phyloP scores from a whole-genome alignment of 345 rosid genomes.

The Populus pruinosa region DNA sequence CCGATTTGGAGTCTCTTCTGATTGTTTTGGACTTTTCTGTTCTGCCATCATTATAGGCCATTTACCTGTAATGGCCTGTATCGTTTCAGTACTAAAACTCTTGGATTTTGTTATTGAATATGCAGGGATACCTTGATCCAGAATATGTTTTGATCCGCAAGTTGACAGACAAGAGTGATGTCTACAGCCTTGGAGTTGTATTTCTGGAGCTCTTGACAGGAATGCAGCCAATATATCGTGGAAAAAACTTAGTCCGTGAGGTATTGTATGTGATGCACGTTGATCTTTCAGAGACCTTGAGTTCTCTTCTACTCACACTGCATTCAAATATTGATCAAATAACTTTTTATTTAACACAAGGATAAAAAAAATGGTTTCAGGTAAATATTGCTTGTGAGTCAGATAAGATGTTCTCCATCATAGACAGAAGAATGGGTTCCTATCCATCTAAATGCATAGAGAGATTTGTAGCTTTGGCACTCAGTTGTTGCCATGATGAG shows the following conservation, averaged over 20 bases:
- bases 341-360: too few species aligned
- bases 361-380: conserved; percentile 20
- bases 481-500: conserved; percentile 61
- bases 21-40: background rate
- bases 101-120: background rate
- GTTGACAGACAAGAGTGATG: conserved; percentile 91
- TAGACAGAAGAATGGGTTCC: conserved; percentile 77
- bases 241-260: conserved; percentile 89
- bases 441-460: conserved; percentile 67
- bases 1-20: background rate
- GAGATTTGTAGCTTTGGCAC: conserved; percentile 55
- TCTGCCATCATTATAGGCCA: background rate
- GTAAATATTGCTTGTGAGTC: conserved; percentile 52
- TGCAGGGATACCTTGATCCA: conserved; percentile 90
- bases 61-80: background rate
- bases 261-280: conserved; percentile 19
- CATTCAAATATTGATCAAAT: background rate
- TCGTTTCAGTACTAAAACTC: background rate
- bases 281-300: background rate
- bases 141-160: conserved; percentile 82
- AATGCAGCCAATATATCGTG: conserved; percentile 80
- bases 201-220: conserved; percentile 86
- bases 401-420: conserved; percentile 53
- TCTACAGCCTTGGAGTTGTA: conserved; percentile 90
- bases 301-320: background rate